Evolutionary conservation across 2,329 filamentous ascomycete species (phyloP), one percentile per base, ranked within the genome.

Genomic region (Epichloe gansuensis): DNA sequence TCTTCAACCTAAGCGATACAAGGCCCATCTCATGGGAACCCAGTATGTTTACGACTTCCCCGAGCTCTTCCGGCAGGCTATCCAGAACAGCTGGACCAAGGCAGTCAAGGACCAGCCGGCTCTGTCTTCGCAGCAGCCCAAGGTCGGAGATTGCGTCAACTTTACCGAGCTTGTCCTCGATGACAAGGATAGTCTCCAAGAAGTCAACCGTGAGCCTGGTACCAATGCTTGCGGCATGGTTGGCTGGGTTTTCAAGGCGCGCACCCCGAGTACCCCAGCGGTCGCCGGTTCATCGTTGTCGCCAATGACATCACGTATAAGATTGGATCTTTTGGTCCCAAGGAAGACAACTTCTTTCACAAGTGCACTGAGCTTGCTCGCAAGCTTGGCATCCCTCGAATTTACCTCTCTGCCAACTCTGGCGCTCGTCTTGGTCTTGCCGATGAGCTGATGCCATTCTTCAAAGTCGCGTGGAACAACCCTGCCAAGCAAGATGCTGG

Each of bases 11-110:
- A 97, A 97, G 83, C 84, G 93, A 62, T 97, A 98, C 83, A 96
- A 95, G 85, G 93, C 93, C 60, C 93, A 98, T 69, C 76, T 97
- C 57, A 96, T 98, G 91, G 93, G 93, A 58, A 98, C 93, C 31
- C 93, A 98, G 72, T 98, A 96, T 68, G 93, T 97, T 52, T 98
- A 98, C 69, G 93, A 98, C 72, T 98, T 98, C 85, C 93, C 93
- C 34, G 93, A 98, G 78, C 83, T 98, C 48, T 98, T 98, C 86
- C 83, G 93, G 65, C 93, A 97, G 72, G 90, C 93, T 45, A 89
- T 95, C 66, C 90, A 96, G 75, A 96, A 96, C 77, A 87, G 82
- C 72, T 98, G 93, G 93, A 73, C 75, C 65, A 84, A 85, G 68
- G 82, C 83, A 53, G 78, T 87, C 58, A 82, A 83, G 67, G 83